These are phyloP conservation scores for Aspergillus pseudoglaucus DNA, from an alignment of 2,329 filamentous ascomycete species.

Conservation along the genomic window DNA sequence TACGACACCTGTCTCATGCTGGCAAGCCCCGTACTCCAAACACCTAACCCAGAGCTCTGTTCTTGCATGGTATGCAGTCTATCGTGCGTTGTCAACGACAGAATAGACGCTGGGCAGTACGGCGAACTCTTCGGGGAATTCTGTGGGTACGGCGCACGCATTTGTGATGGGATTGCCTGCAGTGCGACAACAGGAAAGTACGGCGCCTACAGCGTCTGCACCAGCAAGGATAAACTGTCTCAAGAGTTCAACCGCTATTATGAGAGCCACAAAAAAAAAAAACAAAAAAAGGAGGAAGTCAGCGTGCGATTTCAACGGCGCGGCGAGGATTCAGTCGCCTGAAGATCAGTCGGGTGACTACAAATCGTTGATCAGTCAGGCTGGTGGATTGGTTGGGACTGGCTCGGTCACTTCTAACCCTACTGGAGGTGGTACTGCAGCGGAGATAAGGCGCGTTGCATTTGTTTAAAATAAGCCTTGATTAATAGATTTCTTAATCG, in stretches of 20 bases:
- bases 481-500: no score
- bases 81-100: constrained; percentile 57
- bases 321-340: constrained; percentile 31
- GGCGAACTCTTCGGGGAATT: constrained; percentile 55
- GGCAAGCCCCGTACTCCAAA: constrained; percentile 62
- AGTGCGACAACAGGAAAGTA: constrained; percentile 39
- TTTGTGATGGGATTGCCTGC: constrained; percentile 33
- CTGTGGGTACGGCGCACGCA: constrained; percentile 28
- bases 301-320: constrained; percentile 39
- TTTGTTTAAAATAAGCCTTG: no score
- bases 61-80: constrained; percentile 72
- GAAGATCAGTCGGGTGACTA: constrained; percentile 32
- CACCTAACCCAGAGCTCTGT: constrained; percentile 70
- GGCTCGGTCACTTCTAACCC: constrained; percentile 25
- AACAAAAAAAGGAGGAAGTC: no score
- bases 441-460: no score
- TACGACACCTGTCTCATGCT: constrained; percentile 61
- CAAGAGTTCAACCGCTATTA: constrained; percentile 42
- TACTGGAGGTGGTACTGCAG: neutral
- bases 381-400: constrained; percentile 30
- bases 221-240: constrained; percentile 35
- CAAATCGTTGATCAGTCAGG: constrained; percentile 31
- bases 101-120: constrained; percentile 15
- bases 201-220: constrained; percentile 44
- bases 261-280: constrained; percentile 30